A percentile compares a stretch with the other conserved stretches of the same genome.
Evolutionary conservation across 805 yeast species (phyloP).

Genomic region (Clavispora fructus): DNA sequence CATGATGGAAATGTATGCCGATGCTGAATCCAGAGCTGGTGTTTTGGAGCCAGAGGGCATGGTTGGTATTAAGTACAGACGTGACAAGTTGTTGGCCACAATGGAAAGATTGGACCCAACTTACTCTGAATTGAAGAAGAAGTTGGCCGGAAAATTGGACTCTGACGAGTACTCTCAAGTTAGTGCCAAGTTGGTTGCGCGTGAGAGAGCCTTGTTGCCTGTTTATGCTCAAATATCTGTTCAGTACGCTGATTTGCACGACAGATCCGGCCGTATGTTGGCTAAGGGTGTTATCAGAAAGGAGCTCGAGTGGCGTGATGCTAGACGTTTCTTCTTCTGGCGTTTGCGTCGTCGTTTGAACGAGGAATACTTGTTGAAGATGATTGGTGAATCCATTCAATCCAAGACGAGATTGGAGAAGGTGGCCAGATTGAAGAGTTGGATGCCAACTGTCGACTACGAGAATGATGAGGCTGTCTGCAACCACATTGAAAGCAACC

Average conservation of each 20-base stretch:
- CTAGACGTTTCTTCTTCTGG: constrained; percentile 99
- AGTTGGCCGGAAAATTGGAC: constrained; percentile 48
- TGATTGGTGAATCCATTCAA: constrained; percentile 57
- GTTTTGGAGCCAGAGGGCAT: constrained; percentile 98
- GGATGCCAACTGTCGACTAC: constrained; percentile 72
- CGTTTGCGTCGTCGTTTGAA: constrained; percentile 91
- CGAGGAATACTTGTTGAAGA: constrained; percentile 81
- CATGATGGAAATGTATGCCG: constrained; percentile 99
- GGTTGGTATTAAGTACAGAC: constrained; percentile 97
- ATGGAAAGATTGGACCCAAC: constrained; percentile 84
- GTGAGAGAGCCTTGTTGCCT: constrained; percentile 80
- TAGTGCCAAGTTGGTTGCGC: constrained; percentile 60
- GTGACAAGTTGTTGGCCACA: constrained; percentile 84
- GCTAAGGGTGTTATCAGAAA: constrained; percentile 88
- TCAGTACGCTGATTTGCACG: constrained; percentile 97
- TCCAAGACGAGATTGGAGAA: constrained; percentile 69
- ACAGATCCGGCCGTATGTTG: constrained; percentile 94
- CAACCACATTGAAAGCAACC: constrained; percentile 79
- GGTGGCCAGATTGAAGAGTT: constrained; percentile 79
- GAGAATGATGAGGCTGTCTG: constrained; percentile 77
- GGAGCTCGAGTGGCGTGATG: constrained; percentile 77
- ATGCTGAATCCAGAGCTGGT: constrained; percentile 93
- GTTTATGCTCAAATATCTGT: constrained; percentile 87
- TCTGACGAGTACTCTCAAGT: constrained; percentile 64
- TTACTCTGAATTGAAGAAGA: constrained; percentile 62